phyloP scores from a whole-genome alignment of 345 rosid species.

The Nephelium lappaceum region DNA sequence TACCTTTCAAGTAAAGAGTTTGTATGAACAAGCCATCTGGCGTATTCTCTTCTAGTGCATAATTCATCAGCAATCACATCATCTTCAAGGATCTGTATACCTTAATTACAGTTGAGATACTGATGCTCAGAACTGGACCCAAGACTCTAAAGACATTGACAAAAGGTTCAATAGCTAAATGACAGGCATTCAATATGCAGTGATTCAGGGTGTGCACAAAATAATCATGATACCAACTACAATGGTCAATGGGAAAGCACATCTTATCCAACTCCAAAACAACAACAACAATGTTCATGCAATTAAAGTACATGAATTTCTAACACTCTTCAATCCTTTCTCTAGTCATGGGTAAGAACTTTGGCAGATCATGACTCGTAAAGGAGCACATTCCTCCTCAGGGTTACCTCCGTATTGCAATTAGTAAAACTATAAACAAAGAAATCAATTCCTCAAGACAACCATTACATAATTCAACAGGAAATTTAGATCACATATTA shows the following conservation, averaged over 20 bases:
- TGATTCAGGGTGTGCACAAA: conserved; percentile 13
- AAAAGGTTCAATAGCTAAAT: neutral
- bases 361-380: conserved; percentile 1
- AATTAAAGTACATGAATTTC: conserved; percentile 1
- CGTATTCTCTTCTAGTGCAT: conserved; percentile 88
- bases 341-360: conserved; percentile 2
- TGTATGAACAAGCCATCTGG: conserved; percentile 74
- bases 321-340: neutral
- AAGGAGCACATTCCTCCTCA: no score
- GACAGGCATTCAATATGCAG: conserved; percentile 1
- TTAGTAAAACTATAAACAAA: neutral
- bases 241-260: neutral
- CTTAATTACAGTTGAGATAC: conserved; percentile 37
- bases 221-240: conserved; percentile 3
- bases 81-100: conserved; percentile 76
- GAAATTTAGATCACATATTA: neutral
- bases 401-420: neutral
- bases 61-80: conserved; percentile 57
- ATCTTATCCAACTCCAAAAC: neutral
- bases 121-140: conserved; percentile 55
- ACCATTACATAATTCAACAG: conserved; percentile 15
- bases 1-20: conserved; percentile 79
- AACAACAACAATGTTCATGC: neutral
- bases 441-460: neutral
- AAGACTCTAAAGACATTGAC: conserved; percentile 19